phyloP scores from a whole-genome alignment of 371 early-diverging fungal species.

The Mortierella sp. region DNA sequence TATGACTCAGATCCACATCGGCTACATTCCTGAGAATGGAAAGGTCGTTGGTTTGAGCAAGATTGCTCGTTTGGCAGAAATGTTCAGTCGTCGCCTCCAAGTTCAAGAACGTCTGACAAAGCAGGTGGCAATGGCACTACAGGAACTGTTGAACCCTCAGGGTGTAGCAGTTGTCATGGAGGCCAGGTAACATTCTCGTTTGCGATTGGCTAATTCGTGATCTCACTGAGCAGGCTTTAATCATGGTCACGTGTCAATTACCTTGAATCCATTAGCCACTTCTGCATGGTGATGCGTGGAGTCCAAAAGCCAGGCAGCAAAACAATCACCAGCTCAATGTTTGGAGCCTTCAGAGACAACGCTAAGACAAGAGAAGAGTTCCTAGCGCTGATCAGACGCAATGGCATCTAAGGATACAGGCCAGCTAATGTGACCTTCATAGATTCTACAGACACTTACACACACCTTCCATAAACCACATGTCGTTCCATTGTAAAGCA shows the following conservation, averaged over 20 bases:
- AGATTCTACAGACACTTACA: too few species aligned
- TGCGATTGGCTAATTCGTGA: too few species aligned
- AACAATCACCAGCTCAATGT: conserved; percentile 96
- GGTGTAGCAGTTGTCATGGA: conserved; percentile 99
- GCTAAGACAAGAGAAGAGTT: conserved; percentile 97
- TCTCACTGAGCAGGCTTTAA: neutral
- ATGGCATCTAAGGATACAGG: conserved; percentile 15
- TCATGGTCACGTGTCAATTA: neutral
- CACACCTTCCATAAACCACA: too few species aligned
- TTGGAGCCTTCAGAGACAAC: conserved; percentile 92
- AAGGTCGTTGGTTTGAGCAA: conserved; percentile 96
- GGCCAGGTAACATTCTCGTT: conserved; percentile 82
- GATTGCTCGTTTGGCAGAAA: conserved; percentile 97
- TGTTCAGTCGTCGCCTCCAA: conserved; percentile 96
- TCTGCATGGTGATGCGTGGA: conserved; percentile 96
- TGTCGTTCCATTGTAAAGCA: neutral
- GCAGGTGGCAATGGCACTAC: conserved; percentile 92
- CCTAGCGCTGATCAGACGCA: conserved; percentile 72
- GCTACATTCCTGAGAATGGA: conserved; percentile 93
- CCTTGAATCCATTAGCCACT: conserved; percentile 64
- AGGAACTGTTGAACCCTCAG: conserved; percentile 92
- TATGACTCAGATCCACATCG: conserved; percentile 81
- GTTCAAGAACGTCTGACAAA: conserved; percentile 98
- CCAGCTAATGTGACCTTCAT: too few species aligned
- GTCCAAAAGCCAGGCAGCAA: conserved; percentile 94